Percentiles rank a stretch among this genome's conserved stretches.
Conservation (phyloP, 106 monocot genomes). For the Alisma plantagoaquatica region DNA sequence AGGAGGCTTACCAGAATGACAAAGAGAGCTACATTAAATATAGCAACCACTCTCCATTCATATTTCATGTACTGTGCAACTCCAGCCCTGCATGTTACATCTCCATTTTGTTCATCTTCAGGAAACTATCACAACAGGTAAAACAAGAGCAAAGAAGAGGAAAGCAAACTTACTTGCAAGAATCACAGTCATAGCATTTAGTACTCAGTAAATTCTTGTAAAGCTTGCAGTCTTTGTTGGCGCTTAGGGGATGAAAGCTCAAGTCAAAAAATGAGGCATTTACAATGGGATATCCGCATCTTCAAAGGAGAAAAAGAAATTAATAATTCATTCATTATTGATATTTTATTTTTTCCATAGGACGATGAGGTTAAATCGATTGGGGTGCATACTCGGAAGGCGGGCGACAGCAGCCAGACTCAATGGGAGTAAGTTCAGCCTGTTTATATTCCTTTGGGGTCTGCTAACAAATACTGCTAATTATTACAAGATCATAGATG, state of each 20-base stretch:
- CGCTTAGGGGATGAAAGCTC: constrained; percentile 89
- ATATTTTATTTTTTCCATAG: too few relatives aligned
- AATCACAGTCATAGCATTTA: constrained; percentile 89
- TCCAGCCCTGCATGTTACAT: constrained; percentile 56
- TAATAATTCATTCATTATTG: too few relatives aligned
- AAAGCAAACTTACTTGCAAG: constrained; percentile 73
- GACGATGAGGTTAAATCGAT: too few relatives aligned
- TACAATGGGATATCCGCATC: constrained; percentile 84
- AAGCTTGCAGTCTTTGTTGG: constrained; percentile 74
- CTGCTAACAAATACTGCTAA: constrained; percentile 21
- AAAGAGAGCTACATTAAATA: constrained; percentile 83
- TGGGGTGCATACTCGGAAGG: constrained; percentile 83
- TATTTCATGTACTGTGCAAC: constrained; percentile 87
- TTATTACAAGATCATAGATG: not conserved
- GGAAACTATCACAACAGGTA: not conserved
- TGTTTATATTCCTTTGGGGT: constrained; percentile 65
- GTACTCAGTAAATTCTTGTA: constrained; percentile 63
- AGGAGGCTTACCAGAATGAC: constrained; percentile 50
- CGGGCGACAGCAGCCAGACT: constrained; percentile 94
- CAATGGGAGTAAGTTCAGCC: constrained; percentile 79
- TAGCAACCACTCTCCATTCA: constrained; percentile 92
- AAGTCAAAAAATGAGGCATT: constrained; percentile 93
- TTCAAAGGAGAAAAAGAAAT: constrained; percentile 6
- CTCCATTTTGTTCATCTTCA: not conserved
- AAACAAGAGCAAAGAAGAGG: not conserved